Evolutionary conservation across 305 asterid species (phyloP).

Genomic region (Rubia tinctorum): DNA sequence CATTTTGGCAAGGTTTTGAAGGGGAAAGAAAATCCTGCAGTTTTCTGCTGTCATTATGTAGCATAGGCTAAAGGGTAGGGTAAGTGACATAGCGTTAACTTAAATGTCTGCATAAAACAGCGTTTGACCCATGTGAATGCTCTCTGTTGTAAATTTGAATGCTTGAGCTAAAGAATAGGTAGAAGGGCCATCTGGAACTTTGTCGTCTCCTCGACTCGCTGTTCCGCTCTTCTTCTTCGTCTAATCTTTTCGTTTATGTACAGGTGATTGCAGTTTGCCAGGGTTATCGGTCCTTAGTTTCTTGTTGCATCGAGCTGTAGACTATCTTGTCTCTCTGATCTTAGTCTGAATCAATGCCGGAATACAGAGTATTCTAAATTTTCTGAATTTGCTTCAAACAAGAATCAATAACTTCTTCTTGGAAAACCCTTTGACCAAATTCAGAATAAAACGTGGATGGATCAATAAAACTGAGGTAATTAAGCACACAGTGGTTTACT

Average conservation of each 20-base stretch:
- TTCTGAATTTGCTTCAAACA: not conserved
- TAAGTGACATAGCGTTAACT: conserved; percentile 11
- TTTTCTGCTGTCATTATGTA: not conserved
- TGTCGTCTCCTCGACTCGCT: conserved; percentile 6
- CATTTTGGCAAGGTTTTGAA: conserved; percentile 2
- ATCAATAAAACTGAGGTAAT: too few species aligned
- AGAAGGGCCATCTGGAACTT: conserved; percentile 5
- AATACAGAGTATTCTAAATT: not conserved
- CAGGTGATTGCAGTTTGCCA: conserved; percentile 1
- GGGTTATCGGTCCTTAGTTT: not conserved
- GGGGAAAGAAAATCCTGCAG: not conserved
- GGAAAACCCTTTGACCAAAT: too few species aligned
- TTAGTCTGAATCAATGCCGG: not conserved
- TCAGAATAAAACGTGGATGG: too few species aligned
- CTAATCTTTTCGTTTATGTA: not conserved
- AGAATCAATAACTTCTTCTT: not conserved
- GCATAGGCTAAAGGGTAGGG: conserved; percentile 12
- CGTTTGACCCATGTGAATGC: conserved; percentile 16
- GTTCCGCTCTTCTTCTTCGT: not conserved
- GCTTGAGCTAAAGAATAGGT: conserved; percentile 12
- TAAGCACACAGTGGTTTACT: not conserved
- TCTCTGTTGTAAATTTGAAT: conserved; percentile 25
- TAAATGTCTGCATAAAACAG: conserved; percentile 2
- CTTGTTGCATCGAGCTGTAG: not conserved
- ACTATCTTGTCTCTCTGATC: not conserved